Evolutionary conservation across 805 yeast genomes (phyloP), one percentile per base, ranked within the genome.

Genomic region (Wickerhamomyces hampshirensis): DNA sequence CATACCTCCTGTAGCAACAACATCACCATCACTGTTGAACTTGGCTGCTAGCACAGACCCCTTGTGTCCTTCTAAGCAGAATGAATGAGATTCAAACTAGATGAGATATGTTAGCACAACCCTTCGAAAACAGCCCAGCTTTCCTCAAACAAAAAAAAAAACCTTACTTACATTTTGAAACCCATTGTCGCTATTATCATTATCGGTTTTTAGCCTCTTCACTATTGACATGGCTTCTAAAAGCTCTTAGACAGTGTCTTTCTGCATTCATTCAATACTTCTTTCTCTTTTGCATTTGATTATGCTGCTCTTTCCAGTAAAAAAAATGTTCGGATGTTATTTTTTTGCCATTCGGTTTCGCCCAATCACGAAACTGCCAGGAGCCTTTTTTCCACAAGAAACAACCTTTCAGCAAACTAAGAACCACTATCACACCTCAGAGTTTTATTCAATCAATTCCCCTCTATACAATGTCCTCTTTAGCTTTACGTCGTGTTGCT

Each of bases 1-100:
- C 13, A 64, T 43, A 3, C 88, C 84, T 5, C 79, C 82, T 3
- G 87, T 68, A 0, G 82, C 89, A 14, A 81, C 56, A 6, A 57
- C 44, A 5, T 61, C 51, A 0, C 87, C 89, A 18, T 62, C 58
- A 3, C 52, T 58, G 50, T 66, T 75, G 59, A 81, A 81, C 32
- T 66, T 60, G 5, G 72, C 68, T 2, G 75, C 55, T 13, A 75
- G 59, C 0, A 79, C 79, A 1, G 80, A 61, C 0, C 79, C 79
- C 11, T 58, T 46, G 46, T 78, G 83, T 6, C 79, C 79, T 36
- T 65, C 67, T 6, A 79, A 54, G 12, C 61, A 60, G 10, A 71
- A 52, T 0, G 37, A 17, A 12, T 50, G 44, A 6, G 41, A 18
- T 23, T 43, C 46, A 13, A 26, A 34, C 53, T 47, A 31, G 5